Evolutionary conservation across 2,329 filamentous ascomycete genomes (phyloP), one percentile per base, ranked within the genome.

Genomic region (Davidsoniella neocaledoniae): DNA sequence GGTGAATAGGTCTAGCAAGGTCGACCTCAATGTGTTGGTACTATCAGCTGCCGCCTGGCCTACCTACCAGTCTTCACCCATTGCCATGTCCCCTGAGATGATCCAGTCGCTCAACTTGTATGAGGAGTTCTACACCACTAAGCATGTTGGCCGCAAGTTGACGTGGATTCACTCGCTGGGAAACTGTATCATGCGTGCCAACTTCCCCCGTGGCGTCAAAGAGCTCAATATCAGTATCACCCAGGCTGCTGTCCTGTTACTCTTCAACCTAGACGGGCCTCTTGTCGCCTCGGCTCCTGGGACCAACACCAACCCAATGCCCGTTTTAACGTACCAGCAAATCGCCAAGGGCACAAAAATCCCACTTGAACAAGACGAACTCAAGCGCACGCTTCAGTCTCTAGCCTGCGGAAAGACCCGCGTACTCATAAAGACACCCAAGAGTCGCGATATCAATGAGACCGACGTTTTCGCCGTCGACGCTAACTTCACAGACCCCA

Each of bases 31-130:
- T 54, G 91, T 96, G 58, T 94, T 80, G 65, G 82, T 98, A 19
- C 71, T 99, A n/a, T 94, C 87, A 3, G 79, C 86, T 1, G 78
- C 88, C 0, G 83, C 91, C 1, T 99, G 91, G 91, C 91, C 91
- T 0, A 83, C 83, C 0, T 98, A 96, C 59, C 78, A 83, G 0
- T 87, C 94, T 54, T 64, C 73, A 2, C 65, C 68, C 38, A 72
- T 94, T 51, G 79, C 79, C 51, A 72, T 98, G 5, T 90, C 91
- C 0, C 66, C 74, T 5, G 77, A 83, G 38, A 81, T 96, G 43
- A 74, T 82, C 21, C 70, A 71, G n/a, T 80, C 88, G 50, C 79
- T 93, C 52, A 76, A 82, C 55, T 77, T 79, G 43, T 98, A 94
- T 59, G 86, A 94, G 58, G 61, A 69, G 14, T 87, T 90, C 62